phyloP scores from a whole-genome alignment of 2,329 filamentous ascomycete genomes.

The Colletotrichum sp. region DNA sequence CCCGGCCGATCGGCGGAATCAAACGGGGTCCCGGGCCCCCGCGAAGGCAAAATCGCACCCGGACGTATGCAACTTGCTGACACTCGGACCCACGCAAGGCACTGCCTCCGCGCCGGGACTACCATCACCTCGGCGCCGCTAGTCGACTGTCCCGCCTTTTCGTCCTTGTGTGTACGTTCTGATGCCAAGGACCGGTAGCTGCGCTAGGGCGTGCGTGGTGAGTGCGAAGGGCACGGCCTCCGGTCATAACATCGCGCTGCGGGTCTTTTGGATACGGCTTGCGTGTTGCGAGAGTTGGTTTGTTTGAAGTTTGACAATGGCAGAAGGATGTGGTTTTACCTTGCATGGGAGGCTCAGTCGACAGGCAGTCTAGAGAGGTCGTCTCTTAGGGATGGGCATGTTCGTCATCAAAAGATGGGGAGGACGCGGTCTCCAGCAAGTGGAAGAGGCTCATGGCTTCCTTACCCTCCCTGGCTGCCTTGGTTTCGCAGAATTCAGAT shows the following conservation, averaged over 20 bases:
- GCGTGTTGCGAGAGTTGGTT: neutral
- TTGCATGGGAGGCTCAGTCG: neutral
- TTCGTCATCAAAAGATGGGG: neutral
- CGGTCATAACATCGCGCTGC: neutral
- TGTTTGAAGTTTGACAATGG: neutral
- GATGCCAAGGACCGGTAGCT: neutral
- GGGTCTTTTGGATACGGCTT: neutral
- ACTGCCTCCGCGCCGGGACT: neutral
- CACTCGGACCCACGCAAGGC: conserved; percentile 1
- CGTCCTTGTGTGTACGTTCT: neutral
- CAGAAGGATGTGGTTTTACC: neutral
- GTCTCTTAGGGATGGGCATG: neutral
- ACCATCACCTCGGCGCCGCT: neutral
- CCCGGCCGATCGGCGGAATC: neutral
- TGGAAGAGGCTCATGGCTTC: rapidly evolving
- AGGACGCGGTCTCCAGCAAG: neutral
- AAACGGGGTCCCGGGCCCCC: neutral
- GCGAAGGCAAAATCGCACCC: too few relatives aligned
- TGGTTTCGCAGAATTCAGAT: neutral
- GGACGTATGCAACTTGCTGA: neutral
- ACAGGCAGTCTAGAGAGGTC: neutral
- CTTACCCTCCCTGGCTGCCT: rapidly evolving
- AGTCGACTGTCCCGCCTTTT: neutral
- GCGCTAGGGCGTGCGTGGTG: neutral
- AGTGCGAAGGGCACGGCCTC: neutral